Percentiles rank a stretch among this genome's conserved stretches.
Conservation (phyloP, 495 filamentous ascomycete genomes). For the Penicillium dipodomyicola region DNA sequence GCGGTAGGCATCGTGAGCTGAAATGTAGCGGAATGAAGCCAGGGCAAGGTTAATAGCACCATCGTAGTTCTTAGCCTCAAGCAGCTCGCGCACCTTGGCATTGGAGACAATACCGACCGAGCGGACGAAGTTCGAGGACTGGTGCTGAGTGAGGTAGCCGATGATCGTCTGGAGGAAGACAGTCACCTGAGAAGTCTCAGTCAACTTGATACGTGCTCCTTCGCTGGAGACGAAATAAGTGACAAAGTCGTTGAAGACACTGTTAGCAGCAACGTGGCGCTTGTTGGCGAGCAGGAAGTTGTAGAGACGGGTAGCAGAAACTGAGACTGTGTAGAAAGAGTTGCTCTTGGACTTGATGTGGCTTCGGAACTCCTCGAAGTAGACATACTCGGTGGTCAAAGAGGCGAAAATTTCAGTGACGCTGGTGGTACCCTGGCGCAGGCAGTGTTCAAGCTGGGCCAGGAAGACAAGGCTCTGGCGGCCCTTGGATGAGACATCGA, state of each 20-base stretch:
- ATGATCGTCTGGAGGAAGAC: slow-evolving; percentile 32
- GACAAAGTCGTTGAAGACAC: slow-evolving; percentile 25
- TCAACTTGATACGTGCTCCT: slow-evolving; percentile 31
- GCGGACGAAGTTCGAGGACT: slow-evolving; percentile 36
- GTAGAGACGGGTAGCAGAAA: slow-evolving; percentile 32
- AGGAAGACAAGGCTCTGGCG: slow-evolving; percentile 40
- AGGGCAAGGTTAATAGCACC: slow-evolving; percentile 32
- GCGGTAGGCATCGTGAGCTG: slow-evolving; percentile 27
- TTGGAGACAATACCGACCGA: slow-evolving; percentile 40
- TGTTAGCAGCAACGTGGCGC: slow-evolving; percentile 20
- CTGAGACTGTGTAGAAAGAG: slow-evolving; percentile 28
- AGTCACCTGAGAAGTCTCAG: slow-evolving; percentile 25
- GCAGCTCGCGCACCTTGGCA: slow-evolving; percentile 29
- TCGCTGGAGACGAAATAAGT: slow-evolving; percentile 35
- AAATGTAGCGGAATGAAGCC: slow-evolving; percentile 33
- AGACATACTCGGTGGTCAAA: slow-evolving; percentile 37
- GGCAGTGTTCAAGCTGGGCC: slow-evolving; percentile 39
- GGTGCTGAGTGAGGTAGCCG: slow-evolving; percentile 32
- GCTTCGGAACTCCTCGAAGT: slow-evolving; percentile 40
- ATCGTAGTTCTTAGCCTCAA: slow-evolving; percentile 27
- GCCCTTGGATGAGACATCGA: slow-evolving; percentile 29
- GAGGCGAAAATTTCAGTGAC: slow-evolving; percentile 38
- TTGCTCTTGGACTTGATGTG: slow-evolving; percentile 28
- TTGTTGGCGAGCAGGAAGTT: slow-evolving; percentile 31
- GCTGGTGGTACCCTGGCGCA: slow-evolving; percentile 26